Conservation (phyloP, 768 basidiomycete species). For the Rubroboletus satanas region DNA sequence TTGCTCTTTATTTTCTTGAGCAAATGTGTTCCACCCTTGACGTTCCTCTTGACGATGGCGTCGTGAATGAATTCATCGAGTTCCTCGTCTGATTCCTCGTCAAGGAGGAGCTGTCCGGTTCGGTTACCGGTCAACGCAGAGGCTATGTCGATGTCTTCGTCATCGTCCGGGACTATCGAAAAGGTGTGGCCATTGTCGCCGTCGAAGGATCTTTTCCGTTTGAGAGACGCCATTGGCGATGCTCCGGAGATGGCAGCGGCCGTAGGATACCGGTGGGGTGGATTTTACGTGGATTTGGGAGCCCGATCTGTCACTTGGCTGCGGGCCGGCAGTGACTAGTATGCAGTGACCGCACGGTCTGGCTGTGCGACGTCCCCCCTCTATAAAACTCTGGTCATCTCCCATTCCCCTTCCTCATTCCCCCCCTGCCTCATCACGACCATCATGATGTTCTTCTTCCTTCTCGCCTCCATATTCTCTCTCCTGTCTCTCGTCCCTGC, state of each 20-base stretch:
- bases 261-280: not conserved
- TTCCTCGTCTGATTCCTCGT: slow-evolving; percentile 37
- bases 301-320: slow-evolving; percentile 4
- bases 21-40: slow-evolving; percentile 70
- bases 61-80: slow-evolving; percentile 62
- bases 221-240: slow-evolving; percentile 28
- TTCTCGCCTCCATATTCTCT: slow-evolving; percentile 10
- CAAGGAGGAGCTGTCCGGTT: not conserved
- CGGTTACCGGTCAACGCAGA: slow-evolving; percentile 44
- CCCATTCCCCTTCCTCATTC: not conserved
- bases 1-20: slow-evolving; percentile 78
- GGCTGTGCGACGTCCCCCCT: not conserved
- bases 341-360: too few species aligned
- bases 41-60: slow-evolving; percentile 67
- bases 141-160: slow-evolving; percentile 63
- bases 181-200: not conserved
- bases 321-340: not conserved
- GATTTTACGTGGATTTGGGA: not conserved
- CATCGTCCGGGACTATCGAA: slow-evolving; percentile 3
- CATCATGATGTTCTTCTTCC: slow-evolving; percentile 18
- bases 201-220: slow-evolving; percentile 29
- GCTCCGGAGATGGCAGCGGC: slow-evolving; percentile 12
- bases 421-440: slow-evolving; percentile 11
- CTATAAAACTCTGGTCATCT: slow-evolving; percentile 12
- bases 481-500: slow-evolving; percentile 30